These are phyloP conservation scores for Penicillium pulvis DNA, from an alignment of 495 filamentous ascomycete species.

Conservation along the genomic window DNA sequence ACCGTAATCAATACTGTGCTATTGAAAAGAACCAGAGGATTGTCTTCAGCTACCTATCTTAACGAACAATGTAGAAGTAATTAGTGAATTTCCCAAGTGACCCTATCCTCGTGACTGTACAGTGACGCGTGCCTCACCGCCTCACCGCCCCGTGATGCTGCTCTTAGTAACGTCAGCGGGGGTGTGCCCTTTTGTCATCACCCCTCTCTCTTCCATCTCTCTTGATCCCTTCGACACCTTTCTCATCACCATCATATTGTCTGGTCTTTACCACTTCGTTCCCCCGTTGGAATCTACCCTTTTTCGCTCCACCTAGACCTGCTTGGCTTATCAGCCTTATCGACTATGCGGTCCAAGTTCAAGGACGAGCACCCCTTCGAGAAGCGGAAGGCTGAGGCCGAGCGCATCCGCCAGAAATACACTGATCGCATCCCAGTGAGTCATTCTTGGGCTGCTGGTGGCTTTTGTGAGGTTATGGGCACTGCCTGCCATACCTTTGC, in stretches of 20 bases:
- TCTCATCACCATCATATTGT: constrained; percentile 10
- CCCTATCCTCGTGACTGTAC: constrained; percentile 19
- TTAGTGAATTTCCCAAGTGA: constrained; percentile 7
- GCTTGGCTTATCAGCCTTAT: constrained; percentile 35
- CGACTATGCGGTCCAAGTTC: constrained; percentile 90
- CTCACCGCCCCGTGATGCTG: constrained; percentile 42
- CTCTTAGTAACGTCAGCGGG: constrained; percentile 35
- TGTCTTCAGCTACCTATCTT: too few species aligned
- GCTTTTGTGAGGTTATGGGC: not conserved
- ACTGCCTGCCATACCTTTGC: not conserved
- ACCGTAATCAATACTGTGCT: not conserved
- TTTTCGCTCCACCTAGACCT: constrained; percentile 23
- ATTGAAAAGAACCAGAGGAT: too few species aligned
- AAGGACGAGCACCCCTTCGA: constrained; percentile 99
- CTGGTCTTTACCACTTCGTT: not conserved
- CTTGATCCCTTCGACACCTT: constrained; percentile 23
- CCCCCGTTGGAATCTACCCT: constrained; percentile 7
- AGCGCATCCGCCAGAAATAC: constrained; percentile 99
- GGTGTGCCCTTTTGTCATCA: constrained; percentile 33
- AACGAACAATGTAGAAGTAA: not conserved
- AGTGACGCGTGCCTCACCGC: constrained; percentile 20
- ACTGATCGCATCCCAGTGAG: constrained; percentile 96
- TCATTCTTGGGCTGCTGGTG: constrained; percentile 23
- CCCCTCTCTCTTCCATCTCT: constrained; percentile 22
- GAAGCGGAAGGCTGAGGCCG: constrained; percentile 98